A percentile compares a stretch with the other conserved stretches of the same genome.
phyloP scores from a whole-genome alignment of 1,139 yeast genomes.

The Diutina mesorugosa region DNA sequence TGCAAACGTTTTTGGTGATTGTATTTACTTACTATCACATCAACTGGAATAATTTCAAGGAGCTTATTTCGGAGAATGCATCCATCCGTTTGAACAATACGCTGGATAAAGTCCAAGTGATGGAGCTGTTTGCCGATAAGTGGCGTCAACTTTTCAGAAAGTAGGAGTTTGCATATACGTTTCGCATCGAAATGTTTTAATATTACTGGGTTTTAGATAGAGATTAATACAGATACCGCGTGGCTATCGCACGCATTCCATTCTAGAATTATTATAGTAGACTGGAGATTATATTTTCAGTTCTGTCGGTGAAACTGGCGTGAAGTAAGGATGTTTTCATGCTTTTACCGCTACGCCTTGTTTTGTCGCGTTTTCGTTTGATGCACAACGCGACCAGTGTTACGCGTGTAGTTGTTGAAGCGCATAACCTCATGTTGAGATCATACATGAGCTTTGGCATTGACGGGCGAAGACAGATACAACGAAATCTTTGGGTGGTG shows the following conservation, averaged over 20 bases:
- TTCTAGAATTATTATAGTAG: not conserved
- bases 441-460: too few species aligned
- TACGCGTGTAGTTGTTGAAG: too few species aligned
- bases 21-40: slow-evolving; percentile 29
- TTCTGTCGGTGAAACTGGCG: too few species aligned
- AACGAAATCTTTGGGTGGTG: too few species aligned
- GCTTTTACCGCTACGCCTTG: too few species aligned
- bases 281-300: too few species aligned
- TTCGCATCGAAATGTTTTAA: not conserved
- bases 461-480: too few species aligned
- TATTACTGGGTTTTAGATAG: not conserved
- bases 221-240: not conserved
- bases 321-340: too few species aligned
- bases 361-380: too few species aligned
- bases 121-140: slow-evolving; percentile 27
- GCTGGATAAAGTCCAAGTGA: slow-evolving; percentile 22
- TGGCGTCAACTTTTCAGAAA: slow-evolving; percentile 19
- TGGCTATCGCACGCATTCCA: not conserved
- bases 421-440: too few species aligned
- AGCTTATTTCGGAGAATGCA: slow-evolving; percentile 13
- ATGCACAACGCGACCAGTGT: too few species aligned
- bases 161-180: not conserved
- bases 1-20: slow-evolving; percentile 22
- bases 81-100: slow-evolving; percentile 27
- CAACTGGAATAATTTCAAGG: slow-evolving; percentile 26